Percentiles rank a stretch among this genome's conserved stretches.
phyloP scores from a whole-genome alignment of 257 asterid genomes.

The Solanum peruvianum region DNA sequence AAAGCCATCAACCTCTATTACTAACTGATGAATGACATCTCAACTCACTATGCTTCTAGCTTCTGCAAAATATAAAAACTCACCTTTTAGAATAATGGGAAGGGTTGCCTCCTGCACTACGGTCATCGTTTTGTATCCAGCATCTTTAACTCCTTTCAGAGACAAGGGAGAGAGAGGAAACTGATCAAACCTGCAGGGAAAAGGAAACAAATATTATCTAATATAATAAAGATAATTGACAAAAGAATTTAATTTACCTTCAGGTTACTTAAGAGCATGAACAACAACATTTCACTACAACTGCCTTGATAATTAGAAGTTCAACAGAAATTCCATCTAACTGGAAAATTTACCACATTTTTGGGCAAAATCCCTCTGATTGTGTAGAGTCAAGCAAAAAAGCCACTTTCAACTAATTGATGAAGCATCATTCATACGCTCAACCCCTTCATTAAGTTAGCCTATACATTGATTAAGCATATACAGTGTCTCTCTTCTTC shows the following conservation, averaged over 20 bases:
- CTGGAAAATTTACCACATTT: background rate
- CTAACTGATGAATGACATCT: background rate
- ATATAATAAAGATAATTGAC: background rate
- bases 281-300: background rate
- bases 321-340: background rate
- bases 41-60: background rate
- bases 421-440: background rate
- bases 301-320: background rate
- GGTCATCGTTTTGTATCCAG: slow-evolving; percentile 87
- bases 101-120: slow-evolving; percentile 93
- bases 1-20: background rate
- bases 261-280: background rate
- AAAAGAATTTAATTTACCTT: background rate
- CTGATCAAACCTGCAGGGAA: slow-evolving; percentile 60
- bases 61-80: background rate
- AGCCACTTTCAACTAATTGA: background rate
- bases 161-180: slow-evolving; percentile 66
- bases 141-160: slow-evolving; percentile 81
- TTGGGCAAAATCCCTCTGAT: background rate
- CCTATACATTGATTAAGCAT: background rate
- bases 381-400: background rate
- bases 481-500: background rate
- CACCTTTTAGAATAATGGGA: slow-evolving; percentile 81
- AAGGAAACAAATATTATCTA: background rate
- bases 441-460: background rate